Evolutionary conservation across 2,329 filamentous ascomycete genomes (phyloP), one percentile per base, ranked within the genome.

Genomic region (Microascus cirrosus): DNA sequence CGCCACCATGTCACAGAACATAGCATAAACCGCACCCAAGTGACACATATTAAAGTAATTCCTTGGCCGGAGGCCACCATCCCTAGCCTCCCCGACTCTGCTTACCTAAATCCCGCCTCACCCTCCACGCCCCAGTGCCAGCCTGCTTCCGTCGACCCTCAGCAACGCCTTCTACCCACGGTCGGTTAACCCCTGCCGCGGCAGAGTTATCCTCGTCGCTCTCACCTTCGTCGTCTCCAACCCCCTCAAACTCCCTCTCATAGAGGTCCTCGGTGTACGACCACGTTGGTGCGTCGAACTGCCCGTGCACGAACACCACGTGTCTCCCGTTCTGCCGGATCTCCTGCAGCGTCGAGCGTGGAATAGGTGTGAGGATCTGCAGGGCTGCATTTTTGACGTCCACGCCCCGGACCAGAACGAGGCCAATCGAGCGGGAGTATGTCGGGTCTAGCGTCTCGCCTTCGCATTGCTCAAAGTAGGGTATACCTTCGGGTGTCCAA

Each of bases 391-490:
- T 74, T 24, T 70, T 66, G 0, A 71, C 65, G 65, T 92, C 85
- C 59, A 92, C 82, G 4, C 84, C 86, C 1, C 87, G 80, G n/a
- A 94, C 69, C 10, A 93, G 74, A 0, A 81, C 86, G 1, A 89
- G 73, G 1, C 86, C 87, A 3, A 90, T 68, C 15, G 81, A 76
- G 24, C 74, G 74, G 0, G 82, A 86, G 64, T 79, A 73, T 32
- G 67, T 70, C 0, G 88, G 86, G 62, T 87, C 75, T 0, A 89
- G 76, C 1, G 77, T 75, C 2, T 74, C 73, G n/a, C 78, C 75
- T 25, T 75, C 70, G 1, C 75, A 66, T 22, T 83, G 81, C 18
- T 77, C 70, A 59, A 91, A 78, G 60, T 84, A 83, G 0, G 87
- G 87, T 1, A 91, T 73, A 0, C 74, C 74, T 64, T 84, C 80